Base-by-base conservation (phyloP, 257 asterid species). In the Capsicum rhomboideum region DNA sequence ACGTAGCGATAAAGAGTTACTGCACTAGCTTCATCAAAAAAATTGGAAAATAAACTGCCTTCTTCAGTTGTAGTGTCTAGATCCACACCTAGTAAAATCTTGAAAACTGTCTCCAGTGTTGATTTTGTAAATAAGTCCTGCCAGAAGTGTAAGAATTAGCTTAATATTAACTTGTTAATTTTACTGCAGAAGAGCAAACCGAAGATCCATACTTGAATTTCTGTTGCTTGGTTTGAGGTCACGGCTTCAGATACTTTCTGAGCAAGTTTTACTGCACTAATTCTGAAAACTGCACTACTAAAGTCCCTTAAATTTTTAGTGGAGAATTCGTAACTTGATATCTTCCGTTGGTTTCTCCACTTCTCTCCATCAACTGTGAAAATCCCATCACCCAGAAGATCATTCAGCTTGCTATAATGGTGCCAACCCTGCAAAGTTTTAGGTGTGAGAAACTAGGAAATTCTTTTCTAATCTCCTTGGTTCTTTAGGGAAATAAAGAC, bases 291-390 rank as follows among this genome's bases (percentile, higher is more conserved):
- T 7, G 85, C 89, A 46, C 90, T 86, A 83, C 97, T 93, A 49
- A 88, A 90, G 82, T 94, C 95, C 86, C 97, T 91, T 21, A 92
- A 85, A 11, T 88, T 93, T 86, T 91, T 87, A 0, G 97, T 89
- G n/a, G 96, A 94, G 90, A 94, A 94, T 82, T 94, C 98, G 23
- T 86, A 61, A 89, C 98, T 93, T 18, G 97, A 85, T 53, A 93
- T 71, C 83, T 94, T 94, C 84, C 96, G 83, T 88, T 94, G 98
- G 80, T 90, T 88, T 28, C 88, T 83, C 97, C 97, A 93, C 86
- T 90, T 91, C 8, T 92, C 96, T 10, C 93, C 98, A 83, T 94
- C 96, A 56, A 94, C 98, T 0, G 95, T 49, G 85, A 94, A 94
- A 82, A 94, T 93, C 54, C 97, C 97, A 42, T 94, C 97, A 17